Conservation (phyloP, 768 basidiomycete species). For the Polyporus arcularius region DNA sequence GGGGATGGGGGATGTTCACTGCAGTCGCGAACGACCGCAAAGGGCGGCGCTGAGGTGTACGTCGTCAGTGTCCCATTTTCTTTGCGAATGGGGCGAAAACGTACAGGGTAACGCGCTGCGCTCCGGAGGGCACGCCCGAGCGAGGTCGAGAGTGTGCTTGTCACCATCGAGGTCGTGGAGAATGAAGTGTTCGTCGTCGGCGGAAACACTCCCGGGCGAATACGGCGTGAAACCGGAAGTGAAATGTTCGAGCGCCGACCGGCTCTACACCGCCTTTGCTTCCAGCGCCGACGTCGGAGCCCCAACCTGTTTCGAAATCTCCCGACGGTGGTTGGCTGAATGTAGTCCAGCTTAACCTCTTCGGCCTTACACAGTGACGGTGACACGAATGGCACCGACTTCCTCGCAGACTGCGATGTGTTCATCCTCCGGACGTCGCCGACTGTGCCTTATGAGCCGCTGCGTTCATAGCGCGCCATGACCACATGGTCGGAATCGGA, state of each 20-base stretch:
- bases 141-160: conserved; percentile 46
- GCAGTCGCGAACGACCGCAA: conserved; percentile 77
- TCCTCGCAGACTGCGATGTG: too few relatives aligned
- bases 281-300: neutral
- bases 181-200: conserved; percentile 29
- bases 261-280: too few relatives aligned
- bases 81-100: conserved; percentile 10
- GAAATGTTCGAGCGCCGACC: neutral
- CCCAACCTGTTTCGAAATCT: conserved; percentile 9
- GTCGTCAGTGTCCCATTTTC: neutral
- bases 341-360: neutral
- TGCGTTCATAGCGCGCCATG: too few relatives aligned
- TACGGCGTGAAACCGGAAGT: conserved; percentile 20
- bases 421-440: too few relatives aligned
- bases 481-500: too few relatives aligned
- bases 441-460: too few relatives aligned
- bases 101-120: conserved; percentile 39
- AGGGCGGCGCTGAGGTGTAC: conserved; percentile 38
- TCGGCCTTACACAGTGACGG: too few relatives aligned
- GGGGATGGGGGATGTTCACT: conserved; percentile 63
- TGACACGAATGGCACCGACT: too few relatives aligned
- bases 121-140: conserved; percentile 43
- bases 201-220: conserved; percentile 26
- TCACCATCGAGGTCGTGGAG: conserved; percentile 45
- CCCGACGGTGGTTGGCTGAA: conserved; percentile 15